Percentiles rank a stretch among this genome's conserved stretches.
phyloP scores from a whole-genome alignment of 129 eudicot genomes.

The Helichrysum umbraculigerum region DNA sequence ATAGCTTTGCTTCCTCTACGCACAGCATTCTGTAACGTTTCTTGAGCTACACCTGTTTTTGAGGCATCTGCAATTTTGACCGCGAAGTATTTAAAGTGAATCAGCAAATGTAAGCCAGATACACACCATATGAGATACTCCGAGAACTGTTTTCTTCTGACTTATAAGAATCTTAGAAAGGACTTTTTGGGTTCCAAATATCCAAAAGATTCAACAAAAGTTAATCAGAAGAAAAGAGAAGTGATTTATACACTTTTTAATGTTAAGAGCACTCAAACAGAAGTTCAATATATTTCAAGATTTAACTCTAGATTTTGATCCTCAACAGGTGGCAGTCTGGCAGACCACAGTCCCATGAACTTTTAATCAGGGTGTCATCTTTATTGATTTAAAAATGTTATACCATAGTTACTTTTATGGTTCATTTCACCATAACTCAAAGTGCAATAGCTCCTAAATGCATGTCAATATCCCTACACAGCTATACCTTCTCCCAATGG shows the following conservation, averaged over 20 bases:
- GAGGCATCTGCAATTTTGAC: conserved; percentile 64
- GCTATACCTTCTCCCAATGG: not conserved
- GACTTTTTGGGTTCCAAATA: not conserved
- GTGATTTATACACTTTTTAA: not conserved
- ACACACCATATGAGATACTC: not conserved
- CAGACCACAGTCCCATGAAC: not conserved
- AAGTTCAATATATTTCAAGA: not conserved
- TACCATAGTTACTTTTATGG: not conserved
- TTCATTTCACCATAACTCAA: not conserved
- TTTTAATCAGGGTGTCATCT: not conserved
- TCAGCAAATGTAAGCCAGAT: not conserved
- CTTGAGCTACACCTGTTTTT: conserved; percentile 78
- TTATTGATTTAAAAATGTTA: not conserved
- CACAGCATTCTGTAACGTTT: conserved; percentile 62
- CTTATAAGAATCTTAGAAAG: not conserved
- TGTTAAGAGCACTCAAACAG: not conserved
- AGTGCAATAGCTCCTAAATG: not conserved
- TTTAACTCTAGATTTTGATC: not conserved
- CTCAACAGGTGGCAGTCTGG: not conserved
- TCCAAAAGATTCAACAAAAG: not conserved
- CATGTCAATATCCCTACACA: not conserved
- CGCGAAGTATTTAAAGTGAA: not conserved
- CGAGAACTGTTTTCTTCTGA: not conserved
- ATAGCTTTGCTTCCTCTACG: conserved; percentile 59
- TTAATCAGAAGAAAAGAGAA: not conserved